These are phyloP conservation scores for Vaccinium corymbosum DNA, from an alignment of 148 eudicot genomes.

Conservation along the genomic window DNA sequence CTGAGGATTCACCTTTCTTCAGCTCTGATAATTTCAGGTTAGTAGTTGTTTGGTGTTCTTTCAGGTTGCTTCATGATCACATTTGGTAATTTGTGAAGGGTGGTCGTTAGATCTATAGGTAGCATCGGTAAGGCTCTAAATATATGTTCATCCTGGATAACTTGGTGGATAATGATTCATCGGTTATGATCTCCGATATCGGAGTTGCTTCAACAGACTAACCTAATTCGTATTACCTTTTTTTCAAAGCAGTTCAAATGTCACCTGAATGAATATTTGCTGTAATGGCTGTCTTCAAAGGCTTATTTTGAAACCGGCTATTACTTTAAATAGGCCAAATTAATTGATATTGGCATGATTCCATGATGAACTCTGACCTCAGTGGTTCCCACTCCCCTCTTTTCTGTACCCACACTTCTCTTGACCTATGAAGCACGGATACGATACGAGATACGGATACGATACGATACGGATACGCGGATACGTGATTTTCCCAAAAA, in stretches of 20 bases:
- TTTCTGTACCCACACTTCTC: neutral
- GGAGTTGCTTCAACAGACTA: constrained; percentile 5
- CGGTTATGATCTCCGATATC: neutral
- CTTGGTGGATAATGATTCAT: neutral
- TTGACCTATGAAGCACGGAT: too few species aligned
- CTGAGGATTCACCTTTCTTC: constrained; percentile 68
- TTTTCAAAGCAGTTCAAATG: neutral
- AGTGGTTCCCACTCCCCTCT: neutral
- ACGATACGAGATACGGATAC: too few species aligned
- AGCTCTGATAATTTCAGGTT: constrained; percentile 70
- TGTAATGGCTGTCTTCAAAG: neutral
- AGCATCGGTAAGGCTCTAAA: neutral
- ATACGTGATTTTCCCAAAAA: too few species aligned
- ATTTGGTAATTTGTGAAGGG: neutral
- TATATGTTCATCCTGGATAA: neutral
- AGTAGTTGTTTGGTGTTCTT: constrained; percentile 11
- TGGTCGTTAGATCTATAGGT: neutral
- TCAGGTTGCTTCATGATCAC: neutral
- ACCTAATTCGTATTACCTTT: neutral
- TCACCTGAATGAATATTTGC: neutral
- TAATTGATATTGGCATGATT: neutral
- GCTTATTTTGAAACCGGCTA: neutral
- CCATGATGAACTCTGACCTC: neutral
- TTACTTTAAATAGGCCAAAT: neutral
- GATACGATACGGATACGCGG: too few species aligned